These are phyloP conservation scores for Protomyces inundatus DNA, from an alignment of 1,139 yeast species.

Conservation along the genomic window DNA sequence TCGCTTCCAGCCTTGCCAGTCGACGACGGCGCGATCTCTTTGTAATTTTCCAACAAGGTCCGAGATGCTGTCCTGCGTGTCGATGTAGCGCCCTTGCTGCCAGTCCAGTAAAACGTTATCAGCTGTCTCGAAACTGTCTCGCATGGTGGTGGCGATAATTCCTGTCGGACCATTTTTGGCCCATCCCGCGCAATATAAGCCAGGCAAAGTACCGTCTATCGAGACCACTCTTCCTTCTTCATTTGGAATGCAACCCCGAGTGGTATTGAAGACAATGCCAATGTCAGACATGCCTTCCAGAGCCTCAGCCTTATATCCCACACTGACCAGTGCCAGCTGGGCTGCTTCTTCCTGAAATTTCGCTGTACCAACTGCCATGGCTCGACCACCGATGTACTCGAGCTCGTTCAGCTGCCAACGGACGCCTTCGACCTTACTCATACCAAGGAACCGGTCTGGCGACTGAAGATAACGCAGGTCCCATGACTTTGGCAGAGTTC, in stretches of 20 bases:
- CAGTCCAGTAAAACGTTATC: slow-evolving; percentile 58
- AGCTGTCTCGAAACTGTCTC: slow-evolving; percentile 74
- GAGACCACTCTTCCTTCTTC: slow-evolving; percentile 54
- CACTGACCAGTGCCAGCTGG: slow-evolving; percentile 72
- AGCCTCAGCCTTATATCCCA: slow-evolving; percentile 75
- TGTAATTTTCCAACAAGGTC: slow-evolving; percentile 24
- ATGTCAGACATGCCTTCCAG: slow-evolving; percentile 50
- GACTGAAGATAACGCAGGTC: slow-evolving; percentile 61
- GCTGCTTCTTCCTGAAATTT: slow-evolving; percentile 44
- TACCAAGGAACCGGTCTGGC: slow-evolving; percentile 54
- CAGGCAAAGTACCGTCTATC: slow-evolving; percentile 40
- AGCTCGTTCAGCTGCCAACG: slow-evolving; percentile 28
- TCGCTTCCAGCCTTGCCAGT: slow-evolving; percentile 72
- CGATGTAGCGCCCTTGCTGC: slow-evolving; percentile 29
- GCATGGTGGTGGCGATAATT: slow-evolving; percentile 85
- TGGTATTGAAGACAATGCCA: slow-evolving; percentile 53
- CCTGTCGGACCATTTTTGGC: slow-evolving; percentile 83
- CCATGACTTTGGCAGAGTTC: slow-evolving; percentile 45
- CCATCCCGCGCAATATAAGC: slow-evolving; percentile 89
- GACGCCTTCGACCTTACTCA: not conserved
- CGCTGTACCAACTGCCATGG: slow-evolving; percentile 46
- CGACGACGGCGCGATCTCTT: slow-evolving; percentile 24
- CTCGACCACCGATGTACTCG: slow-evolving; percentile 34
- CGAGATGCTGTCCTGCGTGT: not conserved
- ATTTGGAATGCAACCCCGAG: slow-evolving; percentile 45